Percentiles rank a stretch among this genome's conserved stretches.
phyloP scores from a whole-genome alignment of 1,284 basidiomycete species.

The Moesziomyces parantarcticus region DNA sequence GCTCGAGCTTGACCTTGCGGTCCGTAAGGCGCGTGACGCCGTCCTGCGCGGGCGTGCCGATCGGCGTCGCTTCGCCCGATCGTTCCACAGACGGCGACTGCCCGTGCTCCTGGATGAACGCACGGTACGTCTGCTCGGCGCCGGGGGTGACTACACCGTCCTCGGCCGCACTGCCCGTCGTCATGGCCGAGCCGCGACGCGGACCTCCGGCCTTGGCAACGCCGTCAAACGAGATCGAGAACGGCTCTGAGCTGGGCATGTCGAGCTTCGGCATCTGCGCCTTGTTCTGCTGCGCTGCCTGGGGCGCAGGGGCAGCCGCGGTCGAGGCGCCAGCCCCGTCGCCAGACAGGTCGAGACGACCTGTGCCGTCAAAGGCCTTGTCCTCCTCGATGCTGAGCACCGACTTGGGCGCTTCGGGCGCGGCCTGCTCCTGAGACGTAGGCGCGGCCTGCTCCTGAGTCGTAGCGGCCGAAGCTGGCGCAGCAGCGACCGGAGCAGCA shows the following conservation, averaged over 20 bases:
- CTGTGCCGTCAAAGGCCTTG: constrained; percentile 61
- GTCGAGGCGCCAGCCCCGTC: not conserved
- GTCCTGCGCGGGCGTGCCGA: constrained; percentile 23
- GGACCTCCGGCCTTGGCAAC: constrained; percentile 8
- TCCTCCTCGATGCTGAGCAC: constrained; percentile 57
- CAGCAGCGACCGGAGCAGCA: not conserved
- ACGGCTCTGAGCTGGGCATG: constrained; percentile 61
- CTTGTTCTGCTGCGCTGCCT: constrained; percentile 16
- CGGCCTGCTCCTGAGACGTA: not conserved
- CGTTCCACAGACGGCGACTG: constrained; percentile 27
- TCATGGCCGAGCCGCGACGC: constrained; percentile 28
- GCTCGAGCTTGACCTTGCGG: constrained; percentile 46
- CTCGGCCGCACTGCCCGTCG: constrained; percentile 8
- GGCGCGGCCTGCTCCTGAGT: not conserved
- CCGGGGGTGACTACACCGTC: constrained; percentile 51
- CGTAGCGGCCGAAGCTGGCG: not conserved
- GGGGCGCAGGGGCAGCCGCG: not conserved
- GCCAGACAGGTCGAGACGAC: constrained; percentile 50
- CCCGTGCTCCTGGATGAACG: constrained; percentile 34
- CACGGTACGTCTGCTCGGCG: constrained; percentile 49
- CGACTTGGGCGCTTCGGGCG: constrained; percentile 22
- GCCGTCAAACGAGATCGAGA: constrained; percentile 49
- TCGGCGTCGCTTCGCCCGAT: constrained; percentile 19
- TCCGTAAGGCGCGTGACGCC: constrained; percentile 43
- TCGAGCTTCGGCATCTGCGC: constrained; percentile 55